phyloP scores from a whole-genome alignment of 2,329 filamentous ascomycete genomes.

The Cladorrhinum sp. region DNA sequence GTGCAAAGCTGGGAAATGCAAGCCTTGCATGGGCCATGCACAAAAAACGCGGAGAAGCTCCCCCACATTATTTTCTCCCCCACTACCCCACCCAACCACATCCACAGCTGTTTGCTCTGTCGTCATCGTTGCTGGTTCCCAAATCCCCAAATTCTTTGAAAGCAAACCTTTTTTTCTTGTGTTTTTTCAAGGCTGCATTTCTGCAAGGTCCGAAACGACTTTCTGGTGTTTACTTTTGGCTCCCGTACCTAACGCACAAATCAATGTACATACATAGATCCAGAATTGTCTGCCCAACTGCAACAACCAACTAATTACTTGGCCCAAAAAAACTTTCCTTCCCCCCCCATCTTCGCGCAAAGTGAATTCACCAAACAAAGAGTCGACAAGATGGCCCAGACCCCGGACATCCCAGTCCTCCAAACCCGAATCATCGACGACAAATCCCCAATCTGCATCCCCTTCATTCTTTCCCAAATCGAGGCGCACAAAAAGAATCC shows the following conservation, averaged over 20 bases:
- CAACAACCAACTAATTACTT: too few species aligned
- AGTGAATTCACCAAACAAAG: not conserved
- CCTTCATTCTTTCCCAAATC: conserved; percentile 66
- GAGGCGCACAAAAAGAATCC: conserved; percentile 32
- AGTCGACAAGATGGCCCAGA: conserved; percentile 13
- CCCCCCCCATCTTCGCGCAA: not conserved
- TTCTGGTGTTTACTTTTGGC: not conserved
- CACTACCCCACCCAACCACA: not conserved
- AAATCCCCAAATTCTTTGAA: not conserved
- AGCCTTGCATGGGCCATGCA: not conserved
- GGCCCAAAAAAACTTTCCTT: not conserved
- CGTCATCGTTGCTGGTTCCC: conserved; percentile 16
- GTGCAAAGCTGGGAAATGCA: not conserved
- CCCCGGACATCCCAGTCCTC: conserved; percentile 29
- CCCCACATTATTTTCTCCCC: conserved; percentile 17
- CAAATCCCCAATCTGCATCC: conserved; percentile 73
- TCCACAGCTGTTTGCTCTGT: conserved; percentile 13
- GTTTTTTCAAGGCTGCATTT: conserved; percentile 8
- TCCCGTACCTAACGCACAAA: not conserved
- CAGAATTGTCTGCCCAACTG: conserved; percentile 18
- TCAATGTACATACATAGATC: not conserved
- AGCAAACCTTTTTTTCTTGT: not conserved
- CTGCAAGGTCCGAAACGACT: not conserved
- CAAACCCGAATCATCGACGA: conserved; percentile 61
- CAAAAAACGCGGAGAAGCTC: conserved; percentile 9